Evolutionary conservation across 495 filamentous ascomycete genomes (phyloP), one percentile per base, ranked within the genome.

Genomic region (Podospora pseudocomata): DNA sequence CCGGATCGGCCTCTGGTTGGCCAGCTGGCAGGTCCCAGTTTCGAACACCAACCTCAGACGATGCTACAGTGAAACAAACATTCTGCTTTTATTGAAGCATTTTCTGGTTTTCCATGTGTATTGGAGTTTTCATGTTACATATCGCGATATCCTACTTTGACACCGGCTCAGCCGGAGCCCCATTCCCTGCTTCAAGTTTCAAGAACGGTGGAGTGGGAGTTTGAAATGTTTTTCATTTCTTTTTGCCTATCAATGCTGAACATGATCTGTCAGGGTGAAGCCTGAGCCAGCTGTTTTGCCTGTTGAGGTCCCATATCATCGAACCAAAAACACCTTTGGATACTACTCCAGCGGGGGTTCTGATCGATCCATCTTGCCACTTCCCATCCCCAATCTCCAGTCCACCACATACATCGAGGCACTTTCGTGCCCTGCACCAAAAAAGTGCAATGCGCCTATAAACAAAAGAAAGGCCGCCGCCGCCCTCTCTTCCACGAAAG

Each of bases 151-250:
- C 23, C 23, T 23, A 23, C 1, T 23, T 23, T 23, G 39, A 49
- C 13, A 49, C 18, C 39, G 6, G 13, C 9, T 49, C 39, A 13
- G 39, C 39, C 39, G 39, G 39, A 18, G 13, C 39, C 15, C 39
- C 9, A 49, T 49, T 49, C 39, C 39, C 39, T 49, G 39, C 39
- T 49, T 11, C 39, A 11, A 13, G 39, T 49, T 49, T 9, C 39
- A 49, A 49, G 15, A 11, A 49, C 39, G 13, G 9, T 23, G 55
- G 11, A 23, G 23, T 58, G n/a, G 55, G 23, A 2, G 55, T 58
- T 58, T 58, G 55, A 26, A 58, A 58, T 58, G 55, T 58, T 58
- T 56, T 19, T 58, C 55, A 58, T 58, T 58, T 58, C 55, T 58
- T 58, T 58, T 4, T 19, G n/a, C n/a, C 4, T 58, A 58, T 19